These are phyloP conservation scores for Leptographium galeiforme DNA, from an alignment of 2,329 filamentous ascomycete species.

Conservation along the genomic window DNA sequence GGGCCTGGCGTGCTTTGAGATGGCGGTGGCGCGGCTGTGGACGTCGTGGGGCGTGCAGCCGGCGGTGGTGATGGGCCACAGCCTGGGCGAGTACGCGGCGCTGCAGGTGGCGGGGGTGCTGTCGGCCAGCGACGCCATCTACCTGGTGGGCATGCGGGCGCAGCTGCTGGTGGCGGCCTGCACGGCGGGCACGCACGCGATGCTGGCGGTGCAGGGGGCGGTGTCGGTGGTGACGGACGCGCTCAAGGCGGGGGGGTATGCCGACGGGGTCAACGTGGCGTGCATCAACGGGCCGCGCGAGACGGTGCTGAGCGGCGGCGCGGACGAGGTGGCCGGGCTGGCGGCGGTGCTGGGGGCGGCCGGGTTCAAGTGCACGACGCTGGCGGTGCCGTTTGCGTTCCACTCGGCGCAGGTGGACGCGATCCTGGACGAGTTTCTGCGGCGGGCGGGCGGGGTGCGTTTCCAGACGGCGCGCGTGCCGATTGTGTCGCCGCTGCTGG, in stretches of 20 bases:
- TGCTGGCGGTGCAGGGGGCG: slow-evolving; percentile 34
- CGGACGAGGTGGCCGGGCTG: slow-evolving; percentile 28
- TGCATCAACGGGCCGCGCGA: slow-evolving; percentile 67
- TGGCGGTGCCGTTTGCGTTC: slow-evolving; percentile 40
- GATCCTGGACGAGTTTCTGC: slow-evolving; percentile 45
- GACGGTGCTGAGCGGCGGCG: slow-evolving; percentile 50
- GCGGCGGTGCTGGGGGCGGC: slow-evolving; percentile 20
- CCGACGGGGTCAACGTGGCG: slow-evolving; percentile 35
- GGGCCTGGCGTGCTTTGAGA: slow-evolving; percentile 40
- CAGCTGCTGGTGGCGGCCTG: slow-evolving; percentile 52
- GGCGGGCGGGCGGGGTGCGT: slow-evolving; percentile 23
- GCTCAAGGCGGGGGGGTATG: slow-evolving; percentile 24
- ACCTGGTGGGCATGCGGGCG: slow-evolving; percentile 56
- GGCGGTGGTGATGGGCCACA: slow-evolving; percentile 45
- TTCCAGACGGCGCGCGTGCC: slow-evolving; percentile 37
- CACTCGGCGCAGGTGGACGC: slow-evolving; percentile 40
- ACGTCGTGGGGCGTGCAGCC: slow-evolving; percentile 41
- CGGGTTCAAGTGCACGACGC: slow-evolving; percentile 28
- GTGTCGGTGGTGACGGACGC: slow-evolving; percentile 39
- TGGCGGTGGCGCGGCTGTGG: slow-evolving; percentile 44
- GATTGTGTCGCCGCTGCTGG: slow-evolving; percentile 55
- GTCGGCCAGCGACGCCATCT: slow-evolving; percentile 57
- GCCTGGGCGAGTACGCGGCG: slow-evolving; percentile 61
- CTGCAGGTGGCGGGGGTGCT: slow-evolving; percentile 58
- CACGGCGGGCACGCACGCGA: slow-evolving; percentile 50